Base-by-base conservation (phyloP, 768 basidiomycete species). In the Coprinopsis strossmayeri region DNA sequence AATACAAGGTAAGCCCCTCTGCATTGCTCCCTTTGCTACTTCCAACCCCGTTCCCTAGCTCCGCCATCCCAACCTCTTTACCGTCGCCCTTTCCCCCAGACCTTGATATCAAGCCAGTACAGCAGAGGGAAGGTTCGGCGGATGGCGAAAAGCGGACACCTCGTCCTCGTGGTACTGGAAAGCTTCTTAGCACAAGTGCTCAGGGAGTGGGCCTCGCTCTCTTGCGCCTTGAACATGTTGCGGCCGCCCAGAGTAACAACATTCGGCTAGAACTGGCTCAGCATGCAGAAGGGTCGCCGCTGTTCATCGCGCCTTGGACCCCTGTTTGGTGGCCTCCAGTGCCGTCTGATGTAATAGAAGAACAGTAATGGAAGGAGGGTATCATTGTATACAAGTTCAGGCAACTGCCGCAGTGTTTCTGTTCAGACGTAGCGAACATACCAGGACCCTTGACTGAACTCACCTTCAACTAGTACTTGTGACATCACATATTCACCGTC, bases 401-500 rank as follows among this genome's bases (percentile, higher is more conserved):
- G n/a, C n/a, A n/a, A n/a, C n/a, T n/a, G n/a, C n/a, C n/a, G n/a
- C n/a, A n/a, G n/a, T n/a, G n/a, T n/a, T n/a, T n/a, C n/a, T n/a
- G n/a, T n/a, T n/a, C n/a, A n/a, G n/a, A n/a, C n/a, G n/a, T n/a
- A n/a, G n/a, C n/a, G n/a, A n/a, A n/a, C n/a, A 38, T 38, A 38
- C 20, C 30, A 32, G 30, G 9, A 25, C 27, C 21, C 4, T 15
- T 7, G 30, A 35, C 21, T 35, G 30, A 37, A 13, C 35, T n/a
- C 37, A 62, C 64, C 62, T 65, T 89, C 84, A 26, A 78, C 74
- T 21, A 85, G 51, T 23, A 92, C 87, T 15, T 78, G 77, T 12
- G 86, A 74, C 48, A 82, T 70, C 12, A 88, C 72, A 59, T 89
- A 86, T 34, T 87, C 84, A 10, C 84, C 86, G 55, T 92, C 91